Percentiles rank a stretch among this genome's conserved stretches.
phyloP scores from a whole-genome alignment of 306 rosid species.

The Boehmeria nivea region DNA sequence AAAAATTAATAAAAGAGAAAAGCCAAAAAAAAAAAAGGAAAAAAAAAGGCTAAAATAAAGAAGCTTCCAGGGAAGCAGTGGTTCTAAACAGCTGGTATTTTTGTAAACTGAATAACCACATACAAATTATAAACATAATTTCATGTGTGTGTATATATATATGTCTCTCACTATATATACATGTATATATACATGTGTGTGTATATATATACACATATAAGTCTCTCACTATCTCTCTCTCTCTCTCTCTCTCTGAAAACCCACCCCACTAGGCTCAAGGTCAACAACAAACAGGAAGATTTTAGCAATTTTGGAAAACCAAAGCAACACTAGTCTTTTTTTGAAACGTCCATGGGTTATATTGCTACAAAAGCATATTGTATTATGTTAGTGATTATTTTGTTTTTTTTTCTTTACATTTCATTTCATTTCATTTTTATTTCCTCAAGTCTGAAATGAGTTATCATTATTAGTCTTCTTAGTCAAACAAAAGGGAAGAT shows the following conservation, averaged over 20 bases:
- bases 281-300: slow-evolving; percentile 26
- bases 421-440: no score
- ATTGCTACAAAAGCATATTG: not conserved
- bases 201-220: not conserved
- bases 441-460: no score
- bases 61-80: slow-evolving; percentile 24
- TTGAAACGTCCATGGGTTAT: slow-evolving; percentile 37
- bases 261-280: slow-evolving; percentile 16
- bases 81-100: slow-evolving; percentile 4
- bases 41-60: slow-evolving; percentile 14
- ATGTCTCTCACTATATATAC: no score
- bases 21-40: not conserved
- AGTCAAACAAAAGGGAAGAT: slow-evolving; percentile 28
- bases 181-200: not conserved
- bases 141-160: not conserved
- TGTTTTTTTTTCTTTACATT: no score
- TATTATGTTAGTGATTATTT: not conserved
- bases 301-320: no score
- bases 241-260: slow-evolving; percentile 3
- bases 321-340: slow-evolving; percentile 17
- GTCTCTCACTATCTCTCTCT: not conserved
- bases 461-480: not conserved
- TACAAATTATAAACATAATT: not conserved
- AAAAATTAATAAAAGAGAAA: not conserved
- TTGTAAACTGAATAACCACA: not conserved